Conservation (phyloP, 495 filamentous ascomycete species). For the Talaromyces stipitatus region DNA sequence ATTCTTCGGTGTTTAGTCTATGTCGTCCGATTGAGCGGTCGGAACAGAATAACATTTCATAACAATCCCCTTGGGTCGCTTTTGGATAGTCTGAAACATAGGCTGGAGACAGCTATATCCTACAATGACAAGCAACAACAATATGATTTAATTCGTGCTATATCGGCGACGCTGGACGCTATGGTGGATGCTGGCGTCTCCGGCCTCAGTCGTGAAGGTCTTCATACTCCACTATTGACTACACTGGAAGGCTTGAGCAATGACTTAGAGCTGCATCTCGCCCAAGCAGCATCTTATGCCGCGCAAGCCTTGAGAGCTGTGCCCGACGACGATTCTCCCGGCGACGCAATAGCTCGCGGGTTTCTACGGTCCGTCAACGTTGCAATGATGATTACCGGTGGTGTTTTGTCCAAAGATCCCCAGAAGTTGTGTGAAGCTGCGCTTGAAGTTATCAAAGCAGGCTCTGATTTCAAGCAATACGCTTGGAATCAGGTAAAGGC, state of each 20-base stretch:
- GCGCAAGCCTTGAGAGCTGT: not conserved
- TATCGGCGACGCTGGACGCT: too few relatives aligned
- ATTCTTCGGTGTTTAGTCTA: too few relatives aligned
- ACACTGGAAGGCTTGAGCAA: not conserved
- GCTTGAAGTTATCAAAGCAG: not conserved
- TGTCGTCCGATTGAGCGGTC: too few relatives aligned
- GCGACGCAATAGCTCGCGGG: not conserved
- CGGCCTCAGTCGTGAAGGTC: too few relatives aligned
- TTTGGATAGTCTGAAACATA: too few relatives aligned
- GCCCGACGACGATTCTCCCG: not conserved
- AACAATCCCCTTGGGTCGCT: too few relatives aligned
- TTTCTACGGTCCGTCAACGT: not conserved
- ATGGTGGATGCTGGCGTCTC: too few relatives aligned
- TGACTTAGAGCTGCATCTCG: not conserved
- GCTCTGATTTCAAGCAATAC: not conserved
- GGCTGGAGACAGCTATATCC: too few relatives aligned
- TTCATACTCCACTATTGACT: not conserved
- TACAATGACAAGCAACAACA: too few relatives aligned
- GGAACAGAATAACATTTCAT: too few relatives aligned
- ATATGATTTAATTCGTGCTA: too few relatives aligned
- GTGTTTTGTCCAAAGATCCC: not conserved
- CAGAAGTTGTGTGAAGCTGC: not conserved
- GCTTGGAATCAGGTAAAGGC: not conserved
- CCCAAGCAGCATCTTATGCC: not conserved
- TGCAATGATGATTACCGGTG: not conserved